A percentile compares a stretch with the other conserved stretches of the same genome.
Conservation (phyloP, 1,284 basidiomycete genomes). For the Leccinum griseonigrum region DNA sequence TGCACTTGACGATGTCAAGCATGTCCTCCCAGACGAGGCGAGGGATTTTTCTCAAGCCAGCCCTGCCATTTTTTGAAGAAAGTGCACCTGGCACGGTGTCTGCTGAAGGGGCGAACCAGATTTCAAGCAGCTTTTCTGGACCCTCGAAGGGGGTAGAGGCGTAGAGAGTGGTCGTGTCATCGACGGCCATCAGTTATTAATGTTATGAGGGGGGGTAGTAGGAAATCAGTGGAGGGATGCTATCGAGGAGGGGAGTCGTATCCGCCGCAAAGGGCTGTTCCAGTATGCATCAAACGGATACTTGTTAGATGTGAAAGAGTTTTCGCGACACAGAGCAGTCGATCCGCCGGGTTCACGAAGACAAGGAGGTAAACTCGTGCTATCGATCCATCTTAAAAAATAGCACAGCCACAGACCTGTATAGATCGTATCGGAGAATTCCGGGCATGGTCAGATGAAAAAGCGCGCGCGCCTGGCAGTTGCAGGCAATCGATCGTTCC, state of each 20-base stretch:
- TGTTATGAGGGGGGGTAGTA: not conserved
- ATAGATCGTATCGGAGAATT: constrained; percentile 18
- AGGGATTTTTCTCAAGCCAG: constrained; percentile 78
- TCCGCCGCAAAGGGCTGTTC: constrained; percentile 38
- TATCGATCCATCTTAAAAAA: constrained; percentile 11
- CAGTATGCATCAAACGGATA: constrained; percentile 58
- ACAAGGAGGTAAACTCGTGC: constrained; percentile 9
- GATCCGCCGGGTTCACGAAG: constrained; percentile 19
- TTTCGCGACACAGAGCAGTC: constrained; percentile 20
- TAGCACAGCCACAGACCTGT: constrained; percentile 24
- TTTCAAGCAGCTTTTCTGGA: constrained; percentile 96
- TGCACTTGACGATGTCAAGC: constrained; percentile 97
- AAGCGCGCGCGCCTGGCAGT: not conserved
- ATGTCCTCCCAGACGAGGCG: constrained; percentile 91
- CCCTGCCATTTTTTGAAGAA: constrained; percentile 39
- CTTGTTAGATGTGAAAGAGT: constrained; percentile 14
- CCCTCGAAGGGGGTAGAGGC: constrained; percentile 71
- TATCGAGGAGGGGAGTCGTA: constrained; percentile 51
- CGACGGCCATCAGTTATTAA: constrained; percentile 33
- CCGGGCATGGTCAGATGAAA: constrained; percentile 5
- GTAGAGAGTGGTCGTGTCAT: constrained; percentile 33
- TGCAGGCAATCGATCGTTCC: not conserved
- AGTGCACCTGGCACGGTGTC: constrained; percentile 52
- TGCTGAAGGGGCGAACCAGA: constrained; percentile 91
- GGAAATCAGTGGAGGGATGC: constrained; percentile 38